A percentile compares a stretch with the other conserved stretches of the same genome.
Evolutionary conservation across 1,139 yeast species (phyloP).

Genomic region (Sugiyamaella japonica): DNA sequence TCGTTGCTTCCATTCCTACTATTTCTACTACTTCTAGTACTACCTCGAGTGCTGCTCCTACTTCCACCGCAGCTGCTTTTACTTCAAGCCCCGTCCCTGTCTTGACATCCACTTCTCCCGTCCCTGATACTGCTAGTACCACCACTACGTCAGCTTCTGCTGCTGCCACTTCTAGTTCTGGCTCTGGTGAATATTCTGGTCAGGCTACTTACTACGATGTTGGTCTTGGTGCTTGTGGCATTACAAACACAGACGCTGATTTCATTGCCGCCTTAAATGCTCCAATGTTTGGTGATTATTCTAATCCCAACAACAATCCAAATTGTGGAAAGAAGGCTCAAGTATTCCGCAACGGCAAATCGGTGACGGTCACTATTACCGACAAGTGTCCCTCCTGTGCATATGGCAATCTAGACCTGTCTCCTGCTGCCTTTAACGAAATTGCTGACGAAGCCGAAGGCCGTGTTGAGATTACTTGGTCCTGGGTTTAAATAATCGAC

Average conservation of each 20-base stretch:
- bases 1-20: conserved; percentile 5
- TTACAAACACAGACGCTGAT: conserved; percentile 49
- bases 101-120: conserved; percentile 22
- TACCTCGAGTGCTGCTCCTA: conserved; percentile 21
- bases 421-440: conserved; percentile 53
- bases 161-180: conserved; percentile 20
- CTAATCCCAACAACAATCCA: conserved; percentile 45
- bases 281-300: conserved; percentile 37
- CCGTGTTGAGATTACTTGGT: conserved; percentile 51
- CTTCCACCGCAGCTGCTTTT: conserved; percentile 22
- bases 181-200: conserved; percentile 43
- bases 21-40: conserved; percentile 17
- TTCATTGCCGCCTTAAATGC: conserved; percentile 46
- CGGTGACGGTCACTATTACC: conserved; percentile 53
- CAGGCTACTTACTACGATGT: conserved; percentile 60
- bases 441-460: conserved; percentile 52
- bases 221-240: conserved; percentile 66
- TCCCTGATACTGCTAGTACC: conserved; percentile 25
- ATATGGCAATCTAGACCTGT: conserved; percentile 51
- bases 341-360: conserved; percentile 47
- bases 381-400: conserved; percentile 57
- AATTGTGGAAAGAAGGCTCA: conserved; percentile 53
- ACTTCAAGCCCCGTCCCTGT: conserved; percentile 19
- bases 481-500: conserved; percentile 34
- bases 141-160: conserved; percentile 28